A percentile compares a stretch with the other conserved stretches of the same genome.
phyloP scores from a whole-genome alignment of 2,329 filamentous ascomycete species.

The Exophiala phaeomuriformis region DNA sequence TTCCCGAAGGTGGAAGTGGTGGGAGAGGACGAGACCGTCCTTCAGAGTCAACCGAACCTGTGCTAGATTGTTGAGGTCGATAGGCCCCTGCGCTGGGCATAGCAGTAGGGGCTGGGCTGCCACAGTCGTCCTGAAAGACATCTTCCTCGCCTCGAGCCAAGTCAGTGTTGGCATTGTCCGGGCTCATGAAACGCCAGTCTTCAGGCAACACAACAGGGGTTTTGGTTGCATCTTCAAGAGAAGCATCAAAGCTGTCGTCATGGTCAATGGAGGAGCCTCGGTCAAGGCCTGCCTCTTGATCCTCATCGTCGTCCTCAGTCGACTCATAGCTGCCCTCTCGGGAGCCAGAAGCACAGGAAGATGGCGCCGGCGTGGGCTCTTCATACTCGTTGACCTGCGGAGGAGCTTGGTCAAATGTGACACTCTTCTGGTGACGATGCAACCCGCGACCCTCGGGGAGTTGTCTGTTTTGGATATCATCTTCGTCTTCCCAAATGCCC shows the following conservation, averaged over 20 bases:
- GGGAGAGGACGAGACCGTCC: slow-evolving; percentile 78
- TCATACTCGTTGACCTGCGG: slow-evolving; percentile 97
- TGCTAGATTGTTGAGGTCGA: slow-evolving; percentile 54
- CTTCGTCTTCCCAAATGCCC: slow-evolving; percentile 60
- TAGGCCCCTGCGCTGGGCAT: slow-evolving; percentile 42
- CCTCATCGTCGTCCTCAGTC: slow-evolving; percentile 58
- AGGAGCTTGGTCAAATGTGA: slow-evolving; percentile 90
- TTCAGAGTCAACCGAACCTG: slow-evolving; percentile 69
- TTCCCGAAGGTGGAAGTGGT: slow-evolving; percentile 58
- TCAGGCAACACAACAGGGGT: slow-evolving; percentile 96
- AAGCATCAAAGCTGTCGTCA: slow-evolving; percentile 92
- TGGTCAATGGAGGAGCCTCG: slow-evolving; percentile 54
- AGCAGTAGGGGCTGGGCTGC: slow-evolving; percentile 59
- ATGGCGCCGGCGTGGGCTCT: slow-evolving; percentile 94
- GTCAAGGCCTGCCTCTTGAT: slow-evolving; percentile 59
- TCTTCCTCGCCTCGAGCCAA: slow-evolving; percentile 54
- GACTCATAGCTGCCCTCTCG: slow-evolving; percentile 91
- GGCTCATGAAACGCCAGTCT: slow-evolving; percentile 80
- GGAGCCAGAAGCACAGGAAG: slow-evolving; percentile 79
- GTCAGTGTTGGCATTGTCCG: slow-evolving; percentile 51
- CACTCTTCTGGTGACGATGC: slow-evolving; percentile 86
- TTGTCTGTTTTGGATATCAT: slow-evolving; percentile 53
- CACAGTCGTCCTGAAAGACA: slow-evolving; percentile 56
- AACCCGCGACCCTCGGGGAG: slow-evolving; percentile 60
- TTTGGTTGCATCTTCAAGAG: slow-evolving; percentile 90